phyloP scores from a whole-genome alignment of 2,329 filamentous ascomycete species.

The Onygena corvina region DNA sequence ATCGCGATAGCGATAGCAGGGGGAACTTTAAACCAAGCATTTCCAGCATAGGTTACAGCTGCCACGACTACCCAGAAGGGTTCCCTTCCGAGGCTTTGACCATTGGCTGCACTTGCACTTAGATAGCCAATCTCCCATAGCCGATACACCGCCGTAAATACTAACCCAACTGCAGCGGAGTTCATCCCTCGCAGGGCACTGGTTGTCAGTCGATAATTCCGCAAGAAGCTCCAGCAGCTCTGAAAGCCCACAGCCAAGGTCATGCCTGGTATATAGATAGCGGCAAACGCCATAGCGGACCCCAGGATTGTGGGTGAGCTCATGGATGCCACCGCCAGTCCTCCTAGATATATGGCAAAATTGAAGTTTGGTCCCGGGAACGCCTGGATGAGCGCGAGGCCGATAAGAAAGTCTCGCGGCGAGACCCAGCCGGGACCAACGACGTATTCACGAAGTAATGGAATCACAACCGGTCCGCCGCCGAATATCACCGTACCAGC shows the following conservation, averaged over 20 bases:
- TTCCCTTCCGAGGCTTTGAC: conserved; percentile 45
- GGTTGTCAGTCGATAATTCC: conserved; percentile 38
- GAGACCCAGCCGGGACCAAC: conserved; percentile 59
- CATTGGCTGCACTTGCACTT: conserved; percentile 37
- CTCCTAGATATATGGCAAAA: conserved; percentile 47
- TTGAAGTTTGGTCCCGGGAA: conserved; percentile 49
- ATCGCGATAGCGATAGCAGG: conserved; percentile 36
- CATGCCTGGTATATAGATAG: conserved; percentile 31
- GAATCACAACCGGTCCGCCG: conserved; percentile 54
- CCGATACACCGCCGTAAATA: conserved; percentile 53
- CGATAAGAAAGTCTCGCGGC: conserved; percentile 58
- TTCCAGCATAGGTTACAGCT: conserved; percentile 38
- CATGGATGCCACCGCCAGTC: conserved; percentile 35
- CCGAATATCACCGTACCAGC: conserved; percentile 59
- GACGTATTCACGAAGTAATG: conserved; percentile 47
- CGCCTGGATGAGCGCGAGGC: conserved; percentile 57
- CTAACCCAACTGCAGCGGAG: conserved; percentile 48
- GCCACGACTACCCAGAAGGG: conserved; percentile 54
- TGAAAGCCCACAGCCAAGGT: conserved; percentile 26
- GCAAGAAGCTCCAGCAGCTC: conserved; percentile 45
- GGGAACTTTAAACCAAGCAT: conserved; percentile 38
- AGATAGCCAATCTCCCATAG: conserved; percentile 52
- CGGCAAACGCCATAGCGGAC: conserved; percentile 41
- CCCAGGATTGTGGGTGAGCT: conserved; percentile 31
- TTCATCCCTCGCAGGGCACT: conserved; percentile 46